Conservation (phyloP, 2,329 filamentous ascomycete species). For the Aspergillus piperis region DNA sequence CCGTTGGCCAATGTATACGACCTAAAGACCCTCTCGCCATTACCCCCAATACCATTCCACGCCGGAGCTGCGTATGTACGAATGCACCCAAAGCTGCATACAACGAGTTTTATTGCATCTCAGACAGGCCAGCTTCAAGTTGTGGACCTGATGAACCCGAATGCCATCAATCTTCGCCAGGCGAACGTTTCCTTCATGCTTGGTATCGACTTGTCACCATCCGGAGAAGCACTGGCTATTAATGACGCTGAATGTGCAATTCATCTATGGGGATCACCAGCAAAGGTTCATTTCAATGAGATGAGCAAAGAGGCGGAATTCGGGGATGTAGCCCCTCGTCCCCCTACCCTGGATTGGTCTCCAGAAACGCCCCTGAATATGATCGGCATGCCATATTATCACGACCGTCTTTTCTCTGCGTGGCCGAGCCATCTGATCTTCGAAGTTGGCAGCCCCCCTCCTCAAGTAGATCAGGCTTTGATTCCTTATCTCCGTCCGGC, state of each 20-base stretch:
- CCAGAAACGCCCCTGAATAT: conserved; percentile 77
- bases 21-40: conserved; percentile 81
- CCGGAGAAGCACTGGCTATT: conserved; percentile 80
- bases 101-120: conserved; percentile 90
- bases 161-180: conserved; percentile 81
- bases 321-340: conserved; percentile 66
- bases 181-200: conserved; percentile 76
- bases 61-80: conserved; percentile 91
- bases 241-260: conserved; percentile 77
- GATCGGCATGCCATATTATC: conserved; percentile 90
- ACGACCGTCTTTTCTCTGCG: conserved; percentile 80
- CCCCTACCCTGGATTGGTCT: conserved; percentile 67
- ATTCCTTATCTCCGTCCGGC: conserved; percentile 67
- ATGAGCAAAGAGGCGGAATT: conserved; percentile 76
- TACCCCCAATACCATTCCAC: conserved; percentile 89
- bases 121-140: conserved; percentile 93
- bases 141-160: conserved; percentile 91
- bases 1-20: conserved; percentile 95
- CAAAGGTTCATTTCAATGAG: conserved; percentile 84
- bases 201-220: conserved; percentile 82
- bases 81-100: conserved; percentile 94
- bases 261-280: conserved; percentile 84
- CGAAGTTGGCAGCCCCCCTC: conserved; percentile 80
- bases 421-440: conserved; percentile 85
- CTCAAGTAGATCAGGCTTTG: conserved; percentile 71